Percentiles rank a stretch among this genome's conserved stretches.
These are phyloP conservation scores for Elymus sibiricus DNA, from an alignment of 176 grass and related monocot genomes.

Conservation along the genomic window DNA sequence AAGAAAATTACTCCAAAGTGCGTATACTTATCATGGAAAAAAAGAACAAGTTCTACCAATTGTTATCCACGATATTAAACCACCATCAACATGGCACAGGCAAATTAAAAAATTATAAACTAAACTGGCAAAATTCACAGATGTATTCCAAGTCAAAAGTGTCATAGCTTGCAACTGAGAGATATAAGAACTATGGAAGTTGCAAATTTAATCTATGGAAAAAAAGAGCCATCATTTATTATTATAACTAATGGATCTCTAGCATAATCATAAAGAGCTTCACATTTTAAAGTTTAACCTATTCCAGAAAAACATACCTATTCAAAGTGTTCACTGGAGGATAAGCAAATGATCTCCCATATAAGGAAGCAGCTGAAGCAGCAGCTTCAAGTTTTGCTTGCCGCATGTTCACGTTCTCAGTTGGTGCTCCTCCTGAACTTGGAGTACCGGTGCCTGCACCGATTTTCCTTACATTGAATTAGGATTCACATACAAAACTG, in stretches of 20 bases:
- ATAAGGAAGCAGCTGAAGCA: constrained; percentile 69
- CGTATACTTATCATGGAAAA: not conserved
- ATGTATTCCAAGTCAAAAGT: not conserved
- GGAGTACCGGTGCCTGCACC: constrained; percentile 31
- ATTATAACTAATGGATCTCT: not conserved
- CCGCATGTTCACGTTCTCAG: constrained; percentile 42
- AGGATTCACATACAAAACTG: not conserved
- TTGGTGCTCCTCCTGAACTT: constrained; percentile 25
- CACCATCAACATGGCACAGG: not conserved
- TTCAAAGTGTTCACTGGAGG: constrained; percentile 36
- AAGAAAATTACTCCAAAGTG: not conserved
- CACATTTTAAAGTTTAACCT: not conserved
- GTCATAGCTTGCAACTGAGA: not conserved
- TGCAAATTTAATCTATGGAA: not conserved
- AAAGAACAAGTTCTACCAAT: not conserved
- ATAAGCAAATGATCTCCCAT: constrained; percentile 76
- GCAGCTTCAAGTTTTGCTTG: constrained; percentile 68
- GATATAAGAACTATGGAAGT: not conserved
- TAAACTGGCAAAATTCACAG: not conserved
- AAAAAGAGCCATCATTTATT: not conserved
- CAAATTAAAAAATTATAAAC: not conserved
- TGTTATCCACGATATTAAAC: constrained; percentile 8
- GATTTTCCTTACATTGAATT: constrained; percentile 23
- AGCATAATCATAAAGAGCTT: not conserved
- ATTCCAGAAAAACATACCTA: constrained; percentile 16